Base-by-base conservation (phyloP, 2,329 filamentous ascomycete species). In the Penicillium sp. region DNA sequence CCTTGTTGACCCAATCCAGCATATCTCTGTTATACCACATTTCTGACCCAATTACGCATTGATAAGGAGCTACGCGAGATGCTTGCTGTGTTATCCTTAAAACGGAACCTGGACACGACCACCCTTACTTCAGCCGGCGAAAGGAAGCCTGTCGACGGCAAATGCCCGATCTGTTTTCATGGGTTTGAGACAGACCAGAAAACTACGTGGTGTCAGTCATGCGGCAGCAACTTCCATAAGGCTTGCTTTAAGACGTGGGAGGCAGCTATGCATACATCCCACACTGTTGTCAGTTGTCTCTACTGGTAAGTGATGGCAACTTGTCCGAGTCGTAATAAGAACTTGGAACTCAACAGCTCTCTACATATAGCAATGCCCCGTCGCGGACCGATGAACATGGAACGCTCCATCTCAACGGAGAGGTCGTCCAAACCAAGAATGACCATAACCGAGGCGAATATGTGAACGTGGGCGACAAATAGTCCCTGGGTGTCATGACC, bases 111-210 rank as follows among this genome's bases (percentile, higher is more conserved):
- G 22, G 66, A 71, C 10, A 61, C 69, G 10, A 61, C 24, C 4
- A n/a, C 68, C 5, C 18, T 42, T 38, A 61, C 70, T 31, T 71
- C 76, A 10, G 71, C 76, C 7, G 69, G 71, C 29, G 78, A 79
- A 18, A 81, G 83, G 55, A 87, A 85, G 63, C 74, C 81, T 1
- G 70, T 86, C 34, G 82, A 85, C 50, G 85, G 83, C 22, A 83
- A 86, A 58, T 88, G 85, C 63, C 82, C 84, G 0, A 83, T 87
- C 59, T 87, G 85, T 69, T 84, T 82, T 66, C 81, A 79, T 72
- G 80, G 83, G 49, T 79, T 85, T 50, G 74, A 80, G 26, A 67
- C 76, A 1, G 67, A 67, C 3, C 75, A 75, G 11, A 73, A 79
- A 5, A 77, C 80, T 7, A 71, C 83, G 10, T 87, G 83, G 78